Base-by-base conservation (phyloP, 1,284 basidiomycete species). In the Pyrrhoderma noxium region DNA sequence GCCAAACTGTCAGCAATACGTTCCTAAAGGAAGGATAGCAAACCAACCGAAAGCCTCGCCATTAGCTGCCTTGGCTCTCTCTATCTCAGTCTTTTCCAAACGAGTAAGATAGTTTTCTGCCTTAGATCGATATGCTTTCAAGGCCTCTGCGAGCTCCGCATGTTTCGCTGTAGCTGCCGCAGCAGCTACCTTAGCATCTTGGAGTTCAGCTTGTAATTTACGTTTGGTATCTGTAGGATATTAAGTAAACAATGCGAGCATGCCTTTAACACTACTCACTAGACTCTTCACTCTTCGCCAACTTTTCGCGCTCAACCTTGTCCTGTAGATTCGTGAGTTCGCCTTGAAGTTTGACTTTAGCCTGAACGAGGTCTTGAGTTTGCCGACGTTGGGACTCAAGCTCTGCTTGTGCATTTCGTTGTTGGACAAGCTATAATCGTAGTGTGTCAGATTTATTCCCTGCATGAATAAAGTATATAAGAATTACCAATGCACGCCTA, bases 61-160 rank as follows among this genome's bases (percentile, higher is more conserved):
- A 38, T 83, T 77, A 43, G 77, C 74, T 18, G 77, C 73, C 58
- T 82, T 86, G 4, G 77, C 81, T 43, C 76, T 72, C 1, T 79
- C 79, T 49, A 87, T 77, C 61, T 89, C 87, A 3, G 80, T 74
- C 16, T 78, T 77, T 64, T 89, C 83, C 23, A 87, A 70, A n/a
- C 76, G 75, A 49, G 75, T 73, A 38, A 79, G 74, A 53, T 80
- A 80, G 1, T 73, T 70, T 43, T 76, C 72, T 25, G 79, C 74
- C 61, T 88, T 87, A 19, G 73, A 66, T 60, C 83, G 81, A 66
- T 83, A 81, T 4, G 77, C 72, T 57, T 84, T 78, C 21, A 86
- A 70, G 2, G 77, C 78, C 47, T 80, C 75, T 52, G 77, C 79
- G 14, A 87, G 58, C 60, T 87, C 85, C 77, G 78, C 73, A 52